Percentiles rank a stretch among this genome's conserved stretches.
Conservation (phyloP, 2,329 filamentous ascomycete genomes). For the Alternaria atra region DNA sequence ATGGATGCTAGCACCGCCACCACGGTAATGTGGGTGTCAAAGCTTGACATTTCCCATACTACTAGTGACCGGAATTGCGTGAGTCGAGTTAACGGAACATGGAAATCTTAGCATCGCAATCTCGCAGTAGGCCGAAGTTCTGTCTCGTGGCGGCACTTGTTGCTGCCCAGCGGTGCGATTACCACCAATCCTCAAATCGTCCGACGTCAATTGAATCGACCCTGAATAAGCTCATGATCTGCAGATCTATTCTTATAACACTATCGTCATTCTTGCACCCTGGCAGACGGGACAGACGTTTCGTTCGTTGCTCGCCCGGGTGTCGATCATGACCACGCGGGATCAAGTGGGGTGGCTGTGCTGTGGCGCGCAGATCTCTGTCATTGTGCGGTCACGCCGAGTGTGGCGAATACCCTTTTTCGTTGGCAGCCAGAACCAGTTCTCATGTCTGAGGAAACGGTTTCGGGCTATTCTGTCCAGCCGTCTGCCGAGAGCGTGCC, state of each 20-base stretch:
- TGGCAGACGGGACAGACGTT: conserved; percentile 18
- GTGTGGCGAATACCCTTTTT: conserved; percentile 29
- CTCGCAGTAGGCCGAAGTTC: not conserved
- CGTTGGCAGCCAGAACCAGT: conserved; percentile 25
- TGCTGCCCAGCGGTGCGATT: not conserved
- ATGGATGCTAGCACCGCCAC: conserved; percentile 25
- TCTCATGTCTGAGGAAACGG: conserved; percentile 22
- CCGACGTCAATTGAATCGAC: not conserved
- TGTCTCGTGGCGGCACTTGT: not conserved
- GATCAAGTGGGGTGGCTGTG: conserved; percentile 31
- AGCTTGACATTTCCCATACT: conserved; percentile 29
- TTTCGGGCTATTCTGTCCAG: conserved; percentile 19
- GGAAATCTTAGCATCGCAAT: conserved; percentile 18
- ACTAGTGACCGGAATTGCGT: conserved; percentile 17
- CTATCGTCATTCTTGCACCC: conserved; percentile 12
- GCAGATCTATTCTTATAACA: conserved; percentile 13
- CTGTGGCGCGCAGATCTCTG: conserved; percentile 33
- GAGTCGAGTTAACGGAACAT: conserved; percentile 18
- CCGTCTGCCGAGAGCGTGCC: conserved; percentile 24
- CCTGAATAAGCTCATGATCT: not conserved
- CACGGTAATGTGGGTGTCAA: conserved; percentile 21
- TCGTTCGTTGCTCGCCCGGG: conserved; percentile 5
- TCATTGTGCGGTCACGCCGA: conserved; percentile 34
- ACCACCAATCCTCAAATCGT: not conserved
- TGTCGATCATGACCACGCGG: conserved; percentile 24